A percentile compares a stretch with the other conserved stretches of the same genome.
These are phyloP conservation scores for Omphalotus olearius DNA, from an alignment of 1,284 basidiomycete genomes.

Conservation along the genomic window DNA sequence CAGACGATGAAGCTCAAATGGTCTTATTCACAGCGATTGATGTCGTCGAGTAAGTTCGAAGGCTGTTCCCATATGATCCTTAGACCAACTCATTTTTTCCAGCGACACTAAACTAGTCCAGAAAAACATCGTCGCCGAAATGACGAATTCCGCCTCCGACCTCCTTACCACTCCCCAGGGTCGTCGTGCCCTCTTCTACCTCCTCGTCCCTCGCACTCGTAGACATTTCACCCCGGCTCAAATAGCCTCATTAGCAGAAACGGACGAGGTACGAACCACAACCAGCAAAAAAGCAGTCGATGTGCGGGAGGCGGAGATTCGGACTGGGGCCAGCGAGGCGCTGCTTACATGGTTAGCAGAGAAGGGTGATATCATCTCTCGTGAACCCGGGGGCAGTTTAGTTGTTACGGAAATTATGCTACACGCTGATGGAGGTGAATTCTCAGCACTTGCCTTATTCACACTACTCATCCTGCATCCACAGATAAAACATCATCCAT, in stretches of 20 bases:
- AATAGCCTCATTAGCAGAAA: conserved; percentile 64
- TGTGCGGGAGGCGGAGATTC: conserved; percentile 63
- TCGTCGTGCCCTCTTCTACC: conserved; percentile 76
- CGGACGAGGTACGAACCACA: conserved; percentile 54
- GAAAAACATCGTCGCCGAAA: conserved; percentile 71
- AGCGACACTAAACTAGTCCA: conserved; percentile 85
- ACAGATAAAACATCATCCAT: conserved; percentile 69
- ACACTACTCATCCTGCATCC: background rate
- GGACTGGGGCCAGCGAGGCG: conserved; percentile 64
- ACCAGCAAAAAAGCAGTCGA: conserved; percentile 31
- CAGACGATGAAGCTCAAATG: conserved; percentile 82
- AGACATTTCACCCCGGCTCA: conserved; percentile 83
- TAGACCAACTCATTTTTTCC: conserved; percentile 4
- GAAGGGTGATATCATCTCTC: conserved; percentile 52
- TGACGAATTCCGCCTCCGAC: conserved; percentile 48
- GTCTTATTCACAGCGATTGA: conserved; percentile 87
- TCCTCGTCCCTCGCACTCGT: conserved; percentile 71
- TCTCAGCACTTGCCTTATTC: background rate
- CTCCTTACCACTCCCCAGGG: conserved; percentile 60
- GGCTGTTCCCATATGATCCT: background rate
- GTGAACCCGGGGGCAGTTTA: conserved; percentile 76
- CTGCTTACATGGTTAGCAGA: conserved; percentile 64
- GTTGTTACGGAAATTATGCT: conserved; percentile 80
- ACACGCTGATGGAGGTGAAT: conserved; percentile 71
- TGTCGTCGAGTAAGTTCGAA: conserved; percentile 67